Base-by-base conservation (phyloP, 1,284 basidiomycete species). In the Trichosporon asahii region DNA sequence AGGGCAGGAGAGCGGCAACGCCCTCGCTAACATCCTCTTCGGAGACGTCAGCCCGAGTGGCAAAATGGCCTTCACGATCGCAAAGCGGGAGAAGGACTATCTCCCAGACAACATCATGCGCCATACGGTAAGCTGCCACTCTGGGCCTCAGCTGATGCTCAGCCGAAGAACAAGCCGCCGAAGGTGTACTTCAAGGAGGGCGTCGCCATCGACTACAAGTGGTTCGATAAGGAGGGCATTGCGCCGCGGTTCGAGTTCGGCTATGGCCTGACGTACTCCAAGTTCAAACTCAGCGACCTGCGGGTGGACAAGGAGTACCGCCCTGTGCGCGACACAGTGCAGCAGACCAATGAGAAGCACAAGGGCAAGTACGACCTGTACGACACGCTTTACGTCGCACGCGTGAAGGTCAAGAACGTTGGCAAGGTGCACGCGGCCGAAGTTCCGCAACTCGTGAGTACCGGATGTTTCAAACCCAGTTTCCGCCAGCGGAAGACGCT, bases 11-110 rank as follows among this genome's bases (percentile, higher is more conserved):
- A 82, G 74, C 67, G 83, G 92, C 0, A 89, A 90, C 68, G 91
- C 91, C 15, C 89, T 94, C 66, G 90, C 89, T 1, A 90, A 93
- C 74, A 88, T 94, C 6, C 82, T 94, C 1, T 89, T 91, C 69
- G 93, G 92, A 40, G 88, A 88, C 76, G 88, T 89, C 68, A 93
- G 92, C 79, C 92, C 92, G 0, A 89, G 89, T 60, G 93, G 89
- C 44, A 81, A 81, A 76, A 77, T 86, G 0, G 85, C 85, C 0
- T 87, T 85, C 77, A 86, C 85, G 0, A 78, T 86, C 65, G 85
- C 80, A 46, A 83, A 83, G 74, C 69, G 75, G 14, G 76, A 76
- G 3, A 70, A 72, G 7, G 85, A 86, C 73, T 86, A 82, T 78
- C 82, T 82, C 9, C 77, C 78, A 2, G 74, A 80, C 69, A 81